Evolutionary conservation across 2,329 filamentous ascomycete genomes (phyloP).

Genomic region (Akanthomyces lecanii): DNA sequence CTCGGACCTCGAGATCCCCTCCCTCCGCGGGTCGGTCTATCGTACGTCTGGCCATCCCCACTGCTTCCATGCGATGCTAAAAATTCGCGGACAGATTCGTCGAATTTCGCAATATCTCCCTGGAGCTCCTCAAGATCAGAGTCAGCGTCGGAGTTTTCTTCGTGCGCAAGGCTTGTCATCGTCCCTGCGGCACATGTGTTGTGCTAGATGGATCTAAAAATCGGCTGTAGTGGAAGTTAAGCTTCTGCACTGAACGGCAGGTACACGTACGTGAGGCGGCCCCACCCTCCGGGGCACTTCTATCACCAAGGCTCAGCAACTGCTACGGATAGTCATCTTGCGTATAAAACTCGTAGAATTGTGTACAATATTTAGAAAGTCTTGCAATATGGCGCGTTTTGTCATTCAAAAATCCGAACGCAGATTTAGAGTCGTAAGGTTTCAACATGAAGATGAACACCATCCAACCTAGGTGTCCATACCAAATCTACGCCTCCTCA

Average conservation of each 20-base stretch:
- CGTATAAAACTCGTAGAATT: neutral
- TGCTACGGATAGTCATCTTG: neutral
- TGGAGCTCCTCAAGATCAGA: constrained; percentile 43
- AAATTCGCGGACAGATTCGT: constrained; percentile 39
- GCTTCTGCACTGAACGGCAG: neutral
- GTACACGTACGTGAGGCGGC: neutral
- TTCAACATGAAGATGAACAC: neutral
- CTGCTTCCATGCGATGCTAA: constrained; percentile 35
- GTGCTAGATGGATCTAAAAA: neutral
- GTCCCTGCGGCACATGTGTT: neutral
- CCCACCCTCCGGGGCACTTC: neutral
- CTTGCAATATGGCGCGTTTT: neutral
- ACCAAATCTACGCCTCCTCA: neutral
- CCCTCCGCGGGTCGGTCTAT: constrained; percentile 22
- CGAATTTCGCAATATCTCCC: constrained; percentile 40
- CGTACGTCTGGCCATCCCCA: constrained; percentile 15
- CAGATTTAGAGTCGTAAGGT: constrained; percentile 1
- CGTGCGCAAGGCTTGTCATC: neutral
- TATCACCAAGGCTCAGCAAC: neutral
- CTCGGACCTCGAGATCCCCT: constrained; percentile 43
- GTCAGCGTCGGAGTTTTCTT: constrained; percentile 37
- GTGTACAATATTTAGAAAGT: neutral
- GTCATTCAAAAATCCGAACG: neutral
- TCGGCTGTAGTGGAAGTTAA: neutral
- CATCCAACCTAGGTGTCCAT: neutral